Conservation (phyloP, 106 monocot genomes). For the Xerophyta viscosa region DNA sequence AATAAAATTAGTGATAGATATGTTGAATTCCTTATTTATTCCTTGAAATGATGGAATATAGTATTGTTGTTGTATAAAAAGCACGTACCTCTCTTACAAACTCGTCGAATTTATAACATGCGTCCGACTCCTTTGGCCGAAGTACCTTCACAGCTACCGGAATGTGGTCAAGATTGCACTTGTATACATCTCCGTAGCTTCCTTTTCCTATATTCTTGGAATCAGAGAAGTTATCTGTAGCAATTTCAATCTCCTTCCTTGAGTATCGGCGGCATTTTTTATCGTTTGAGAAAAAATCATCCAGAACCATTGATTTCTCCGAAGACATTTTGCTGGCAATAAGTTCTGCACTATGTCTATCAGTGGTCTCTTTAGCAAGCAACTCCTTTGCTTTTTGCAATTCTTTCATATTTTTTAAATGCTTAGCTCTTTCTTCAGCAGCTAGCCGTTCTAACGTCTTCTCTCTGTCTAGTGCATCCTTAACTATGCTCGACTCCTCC, state of each 20-base stretch:
- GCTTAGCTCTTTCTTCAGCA: constrained; percentile 49
- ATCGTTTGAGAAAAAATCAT: constrained; percentile 31
- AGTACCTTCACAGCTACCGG: constrained; percentile 86
- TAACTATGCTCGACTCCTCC: constrained; percentile 45
- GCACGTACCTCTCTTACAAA: constrained; percentile 74
- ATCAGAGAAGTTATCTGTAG: constrained; percentile 83
- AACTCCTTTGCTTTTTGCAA: constrained; percentile 31
- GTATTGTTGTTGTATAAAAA: too few species aligned
- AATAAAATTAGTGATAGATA: not conserved
- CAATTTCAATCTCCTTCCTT: constrained; percentile 58
- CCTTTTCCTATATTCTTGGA: constrained; percentile 83
- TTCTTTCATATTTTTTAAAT: constrained; percentile 41
- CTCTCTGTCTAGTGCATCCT: constrained; percentile 46
- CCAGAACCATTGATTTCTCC: constrained; percentile 32
- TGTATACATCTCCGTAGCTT: constrained; percentile 78
- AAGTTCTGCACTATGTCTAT: constrained; percentile 42
- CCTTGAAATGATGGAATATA: too few species aligned
- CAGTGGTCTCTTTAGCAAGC: constrained; percentile 31
- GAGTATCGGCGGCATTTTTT: constrained; percentile 51
- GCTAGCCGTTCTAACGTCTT: constrained; percentile 26
- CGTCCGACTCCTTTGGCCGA: constrained; percentile 20
- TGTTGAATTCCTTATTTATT: too few species aligned
- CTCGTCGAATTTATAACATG: constrained; percentile 50
- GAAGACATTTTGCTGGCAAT: constrained; percentile 23
- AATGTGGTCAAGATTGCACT: constrained; percentile 71